Percentiles rank a stretch among this genome's conserved stretches.
phyloP scores from a whole-genome alignment of 495 filamentous ascomycete species.

The Glarea lozoyensis region DNA sequence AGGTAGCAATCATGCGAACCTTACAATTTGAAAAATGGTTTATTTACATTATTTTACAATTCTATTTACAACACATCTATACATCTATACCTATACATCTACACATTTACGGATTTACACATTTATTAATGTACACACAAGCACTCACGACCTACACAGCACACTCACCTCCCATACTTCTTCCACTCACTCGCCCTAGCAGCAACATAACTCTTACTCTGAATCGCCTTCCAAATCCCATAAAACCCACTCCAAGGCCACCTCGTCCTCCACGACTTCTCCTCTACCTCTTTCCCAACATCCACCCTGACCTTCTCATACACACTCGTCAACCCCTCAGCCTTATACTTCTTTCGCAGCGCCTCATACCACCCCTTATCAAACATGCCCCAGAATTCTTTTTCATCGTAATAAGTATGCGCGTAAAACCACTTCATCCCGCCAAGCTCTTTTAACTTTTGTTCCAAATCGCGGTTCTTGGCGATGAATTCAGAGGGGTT shows the following conservation, averaged over 20 bases:
- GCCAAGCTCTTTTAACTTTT: slow-evolving; percentile 51
- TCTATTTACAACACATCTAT: no score
- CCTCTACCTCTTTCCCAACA: slow-evolving; percentile 9
- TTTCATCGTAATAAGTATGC: slow-evolving; percentile 46
- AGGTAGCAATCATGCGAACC: no score
- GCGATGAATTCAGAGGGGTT: slow-evolving; percentile 33
- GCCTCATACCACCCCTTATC: slow-evolving; percentile 40
- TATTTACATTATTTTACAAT: no score
- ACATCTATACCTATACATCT: no score
- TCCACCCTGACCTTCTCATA: slow-evolving; percentile 46
- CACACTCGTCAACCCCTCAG: slow-evolving; percentile 38
- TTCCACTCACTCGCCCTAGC: slow-evolving; percentile 14
- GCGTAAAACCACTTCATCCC: slow-evolving; percentile 59
- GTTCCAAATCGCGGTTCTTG: slow-evolving; percentile 57
- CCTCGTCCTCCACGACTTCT: not conserved
- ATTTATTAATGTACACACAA: no score
- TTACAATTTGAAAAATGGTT: no score
- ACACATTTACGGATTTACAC: no score
- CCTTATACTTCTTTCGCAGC: slow-evolving; percentile 41
- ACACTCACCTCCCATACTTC: no score
- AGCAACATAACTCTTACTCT: slow-evolving; percentile 15
- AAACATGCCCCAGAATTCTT: slow-evolving; percentile 49
- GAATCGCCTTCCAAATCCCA: slow-evolving; percentile 18
- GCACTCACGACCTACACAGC: no score
- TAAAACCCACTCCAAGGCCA: slow-evolving; percentile 19